These are phyloP conservation scores for Arthrocladium fulminans DNA, from an alignment of 2,329 filamentous ascomycete genomes.

Conservation along the genomic window DNA sequence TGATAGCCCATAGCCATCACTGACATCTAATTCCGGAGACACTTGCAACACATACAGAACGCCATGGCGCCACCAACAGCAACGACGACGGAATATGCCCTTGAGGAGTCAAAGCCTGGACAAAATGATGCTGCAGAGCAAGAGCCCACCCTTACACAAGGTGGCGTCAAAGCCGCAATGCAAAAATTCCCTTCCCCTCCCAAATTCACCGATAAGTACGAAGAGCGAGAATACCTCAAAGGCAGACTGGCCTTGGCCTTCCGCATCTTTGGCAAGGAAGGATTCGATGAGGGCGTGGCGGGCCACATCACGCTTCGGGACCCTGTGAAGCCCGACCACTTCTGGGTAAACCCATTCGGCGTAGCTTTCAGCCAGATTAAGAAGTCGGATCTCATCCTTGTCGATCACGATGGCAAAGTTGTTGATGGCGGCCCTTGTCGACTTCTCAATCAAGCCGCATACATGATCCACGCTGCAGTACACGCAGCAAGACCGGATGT, in stretches of 20 bases:
- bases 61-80: slow-evolving; percentile 16
- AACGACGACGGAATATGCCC: slow-evolving; percentile 14
- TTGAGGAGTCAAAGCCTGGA: slow-evolving; percentile 10
- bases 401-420: slow-evolving; percentile 52
- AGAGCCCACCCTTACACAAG: slow-evolving; percentile 14
- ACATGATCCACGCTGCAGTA: slow-evolving; percentile 47
- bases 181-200: slow-evolving; percentile 19
- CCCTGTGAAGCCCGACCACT: slow-evolving; percentile 50
- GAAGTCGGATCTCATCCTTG: slow-evolving; percentile 58
- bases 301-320: slow-evolving; percentile 56
- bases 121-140: slow-evolving; percentile 17
- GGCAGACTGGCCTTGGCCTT: slow-evolving; percentile 48
- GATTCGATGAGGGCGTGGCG: slow-evolving; percentile 53
- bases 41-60: background rate
- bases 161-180: slow-evolving; percentile 10
- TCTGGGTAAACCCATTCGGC: slow-evolving; percentile 62
- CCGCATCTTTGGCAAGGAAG: slow-evolving; percentile 50
- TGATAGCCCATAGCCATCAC: background rate
- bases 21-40: background rate
- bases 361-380: slow-evolving; percentile 55
- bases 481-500: slow-evolving; percentile 48
- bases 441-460: slow-evolving; percentile 41
- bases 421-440: slow-evolving; percentile 51
- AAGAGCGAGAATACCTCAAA: slow-evolving; percentile 47
- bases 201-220: slow-evolving; percentile 36